Base-by-base conservation (phyloP, 2,329 filamentous ascomycete genomes). In the Colletotrichum brevisporum region DNA sequence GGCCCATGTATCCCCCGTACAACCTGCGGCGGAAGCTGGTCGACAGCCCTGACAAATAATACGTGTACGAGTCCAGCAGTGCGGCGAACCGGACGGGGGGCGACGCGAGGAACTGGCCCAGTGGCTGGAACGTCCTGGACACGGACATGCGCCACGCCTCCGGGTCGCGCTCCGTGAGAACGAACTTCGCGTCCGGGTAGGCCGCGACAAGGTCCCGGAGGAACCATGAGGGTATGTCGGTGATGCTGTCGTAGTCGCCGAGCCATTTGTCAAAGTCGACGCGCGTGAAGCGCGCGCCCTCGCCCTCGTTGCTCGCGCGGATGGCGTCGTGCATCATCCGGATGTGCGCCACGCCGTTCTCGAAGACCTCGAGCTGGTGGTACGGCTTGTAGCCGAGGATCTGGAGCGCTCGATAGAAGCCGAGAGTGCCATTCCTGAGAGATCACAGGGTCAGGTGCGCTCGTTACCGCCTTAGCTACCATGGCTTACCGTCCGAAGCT, bases 221-320 rank as follows among this genome's bases (percentile, higher is more conserved):
- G 68, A 80, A 77, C 66, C 78, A 75, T 48, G 75, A 74, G 27
- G 48, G 59, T 9, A 63, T 27, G 27, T 63, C 59, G 36, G 64
- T 53, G 53, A 64, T 16, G 50, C 52, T 80, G 68, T 81, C 78
- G 56, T 79, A 80, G 47, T 78, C 74, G 43, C 77, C 78, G 36
- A 81, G 76, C 78, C 79, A 81, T 70, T 80, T 81, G 67, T 82
- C 80, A 60, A 81, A 82, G 41, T 82, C 80, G 26, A 72, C 72
- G 24, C 77, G 76, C 48, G 74, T 75, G 57, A 80, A 80, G 10
- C 72, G 76, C 43, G 75, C 75, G 18, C 73, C 76, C 6, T 72
- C 47, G 67, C 74, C 75, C 36, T 72, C 67, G 16, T 74, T 71
- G 27, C 79, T 76, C 13, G 77, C 77, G 0, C 67, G 67, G 5